Conservation (phyloP, 345 rosid genomes). For the Rhodomyrtus tomentosa region DNA sequence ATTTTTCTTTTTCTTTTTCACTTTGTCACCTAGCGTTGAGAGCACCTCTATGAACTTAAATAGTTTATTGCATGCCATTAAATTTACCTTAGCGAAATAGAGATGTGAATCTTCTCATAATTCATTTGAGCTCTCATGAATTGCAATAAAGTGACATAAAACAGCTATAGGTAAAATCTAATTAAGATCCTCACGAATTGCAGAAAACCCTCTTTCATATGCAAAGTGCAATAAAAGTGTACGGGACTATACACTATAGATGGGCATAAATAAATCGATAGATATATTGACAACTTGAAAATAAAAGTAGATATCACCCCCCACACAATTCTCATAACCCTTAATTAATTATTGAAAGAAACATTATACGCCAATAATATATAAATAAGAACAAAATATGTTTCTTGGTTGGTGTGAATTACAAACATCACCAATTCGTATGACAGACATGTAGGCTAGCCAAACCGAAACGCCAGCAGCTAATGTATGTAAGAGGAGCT, state of each 20-base stretch:
- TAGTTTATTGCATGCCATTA: not conserved
- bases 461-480: not conserved
- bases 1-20: rapidly evolving
- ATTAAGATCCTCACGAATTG: not conserved
- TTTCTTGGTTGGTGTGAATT: not conserved
- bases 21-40: not conserved
- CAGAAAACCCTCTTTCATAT: not conserved
- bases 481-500: not conserved
- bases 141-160: not conserved
- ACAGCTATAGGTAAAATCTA: not conserved
- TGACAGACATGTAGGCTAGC: not conserved
- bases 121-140: not conserved
- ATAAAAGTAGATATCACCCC: not conserved
- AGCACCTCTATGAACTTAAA: not conserved
- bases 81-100: not conserved
- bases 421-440: not conserved
- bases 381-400: not conserved
- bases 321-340: not conserved
- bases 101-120: not conserved
- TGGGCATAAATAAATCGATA: not conserved
- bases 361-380: not conserved
- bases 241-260: rapidly evolving
- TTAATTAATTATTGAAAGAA: not conserved
- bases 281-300: not conserved
- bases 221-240: not conserved